phyloP scores from a whole-genome alignment of 2,329 filamentous ascomycete species.

The Boeremia lycopersici region DNA sequence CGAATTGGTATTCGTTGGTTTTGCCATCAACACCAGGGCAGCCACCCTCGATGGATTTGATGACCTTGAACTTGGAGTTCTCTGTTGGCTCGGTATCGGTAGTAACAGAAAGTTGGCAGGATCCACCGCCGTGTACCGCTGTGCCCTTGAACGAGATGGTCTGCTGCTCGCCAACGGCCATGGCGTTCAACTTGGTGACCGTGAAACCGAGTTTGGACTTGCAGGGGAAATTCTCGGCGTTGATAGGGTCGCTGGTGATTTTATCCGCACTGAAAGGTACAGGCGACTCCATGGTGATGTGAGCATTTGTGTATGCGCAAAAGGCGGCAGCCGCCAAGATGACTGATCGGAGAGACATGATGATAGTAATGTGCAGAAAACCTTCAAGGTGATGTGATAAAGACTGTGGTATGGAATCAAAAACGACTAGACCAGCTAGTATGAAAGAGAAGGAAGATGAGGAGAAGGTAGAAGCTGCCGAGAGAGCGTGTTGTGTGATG shows the following conservation, averaged over 20 bases:
- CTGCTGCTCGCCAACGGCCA: constrained; percentile 67
- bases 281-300: constrained; percentile 75
- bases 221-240: constrained; percentile 75
- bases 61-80: constrained; percentile 79
- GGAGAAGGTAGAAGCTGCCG: constrained; percentile 26
- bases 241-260: constrained; percentile 70
- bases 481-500: constrained; percentile 31
- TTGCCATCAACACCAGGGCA: constrained; percentile 70
- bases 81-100: constrained; percentile 59
- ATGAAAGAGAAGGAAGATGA: constrained; percentile 14
- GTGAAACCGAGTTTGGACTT: constrained; percentile 39
- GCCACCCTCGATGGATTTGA: constrained; percentile 84
- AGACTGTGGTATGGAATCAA: constrained; percentile 12
- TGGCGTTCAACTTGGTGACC: constrained; percentile 50
- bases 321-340: constrained; percentile 52
- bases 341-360: constrained; percentile 60
- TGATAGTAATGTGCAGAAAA: constrained; percentile 37
- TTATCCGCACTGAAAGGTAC: constrained; percentile 62
- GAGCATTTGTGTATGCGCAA: constrained; percentile 61
- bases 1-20: constrained; percentile 72
- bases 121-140: constrained; percentile 87
- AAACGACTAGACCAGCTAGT: constrained; percentile 19
- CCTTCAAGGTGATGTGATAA: constrained; percentile 26
- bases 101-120: constrained; percentile 84
- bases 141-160: constrained; percentile 70